Evolutionary conservation across 2,329 filamentous ascomycete species (phyloP), one percentile per base, ranked within the genome.

Genomic region (Ascocoryne sarcoides): DNA sequence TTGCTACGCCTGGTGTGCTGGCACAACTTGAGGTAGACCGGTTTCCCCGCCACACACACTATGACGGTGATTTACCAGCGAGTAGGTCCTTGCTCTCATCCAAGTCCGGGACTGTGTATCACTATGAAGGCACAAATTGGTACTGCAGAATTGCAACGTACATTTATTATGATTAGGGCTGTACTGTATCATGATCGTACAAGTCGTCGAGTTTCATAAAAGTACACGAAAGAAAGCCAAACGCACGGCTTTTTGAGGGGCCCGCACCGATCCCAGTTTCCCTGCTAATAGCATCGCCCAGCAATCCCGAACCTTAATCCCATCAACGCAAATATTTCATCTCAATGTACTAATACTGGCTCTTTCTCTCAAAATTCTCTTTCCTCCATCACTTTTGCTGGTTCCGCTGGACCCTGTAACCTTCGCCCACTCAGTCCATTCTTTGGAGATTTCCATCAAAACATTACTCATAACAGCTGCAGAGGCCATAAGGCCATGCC

Each of bases 401-500:
- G 46, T 36, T 18, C 31, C 43, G 16, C 39, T 40, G 12, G 56
- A 50, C 4, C 67, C 72, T 2, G 75, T 79, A 0, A 74, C 72
- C 32, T 75, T 73, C 56, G 76, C 79, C 84, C 84, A 90, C 54
- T 90, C 85, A 50, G 89, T 84, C 90, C 90, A 96, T 61, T 96
- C 92, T 51, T 80, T 80, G 38, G 85, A 84, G 56, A 98, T 94
- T 65, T 98, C 92, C 62, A 87, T 90, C 26, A 98, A 67, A n/a
- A 96, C 84, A 15, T 82, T 79, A 32, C 87, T 85, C 92, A 98
- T 98, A 32, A 96, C 90, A 10, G 71, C 70, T 0, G 92, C 89
- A 51, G 83, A 93, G 1, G 92, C 92, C 92, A 98, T 98, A 17
- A 98, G 67, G 0, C 92, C 90, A 58, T 98, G 92, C 3, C 89